Percentiles rank a stretch among this genome's conserved stretches.
Conservation (phyloP, 176 grass and related monocot genomes). For the Saccharum spontaneum region DNA sequence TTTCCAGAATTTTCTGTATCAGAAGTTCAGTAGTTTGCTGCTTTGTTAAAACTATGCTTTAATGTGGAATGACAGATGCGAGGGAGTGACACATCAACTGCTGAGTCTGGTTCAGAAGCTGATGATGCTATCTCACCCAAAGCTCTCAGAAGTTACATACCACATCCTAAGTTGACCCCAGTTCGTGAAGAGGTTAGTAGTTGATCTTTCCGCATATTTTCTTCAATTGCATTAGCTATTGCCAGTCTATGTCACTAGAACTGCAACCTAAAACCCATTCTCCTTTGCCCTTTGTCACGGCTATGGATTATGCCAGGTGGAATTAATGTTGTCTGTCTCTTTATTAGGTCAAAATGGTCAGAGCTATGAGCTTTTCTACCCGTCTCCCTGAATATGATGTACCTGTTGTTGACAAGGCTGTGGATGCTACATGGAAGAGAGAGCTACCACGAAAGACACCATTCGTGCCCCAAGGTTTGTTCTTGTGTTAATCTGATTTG, state of each 20-base stretch:
- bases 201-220: neutral
- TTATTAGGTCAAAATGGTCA: constrained; percentile 85
- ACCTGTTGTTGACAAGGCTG: constrained; percentile 92
- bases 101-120: constrained; percentile 93
- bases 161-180: constrained; percentile 80
- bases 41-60: constrained; percentile 21
- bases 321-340: constrained; percentile 15
- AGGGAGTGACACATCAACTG: constrained; percentile 90
- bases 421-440: constrained; percentile 81
- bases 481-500: constrained; percentile 10
- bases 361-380: constrained; percentile 78
- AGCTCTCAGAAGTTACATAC: constrained; percentile 61
- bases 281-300: neutral
- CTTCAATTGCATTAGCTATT: neutral
- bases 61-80: constrained; percentile 45
- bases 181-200: constrained; percentile 86
- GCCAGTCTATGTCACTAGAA: neutral
- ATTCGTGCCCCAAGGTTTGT: constrained; percentile 47
- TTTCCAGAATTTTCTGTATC: neutral
- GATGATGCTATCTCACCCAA: constrained; percentile 80
- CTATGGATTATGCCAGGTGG: neutral
- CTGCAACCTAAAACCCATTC: neutral
- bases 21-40: neutral
- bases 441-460: constrained; percentile 42
- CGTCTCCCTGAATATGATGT: constrained; percentile 67